Evolutionary conservation across 139 green algal species (phyloP).

Genomic region (Choricystis sp.): DNA sequence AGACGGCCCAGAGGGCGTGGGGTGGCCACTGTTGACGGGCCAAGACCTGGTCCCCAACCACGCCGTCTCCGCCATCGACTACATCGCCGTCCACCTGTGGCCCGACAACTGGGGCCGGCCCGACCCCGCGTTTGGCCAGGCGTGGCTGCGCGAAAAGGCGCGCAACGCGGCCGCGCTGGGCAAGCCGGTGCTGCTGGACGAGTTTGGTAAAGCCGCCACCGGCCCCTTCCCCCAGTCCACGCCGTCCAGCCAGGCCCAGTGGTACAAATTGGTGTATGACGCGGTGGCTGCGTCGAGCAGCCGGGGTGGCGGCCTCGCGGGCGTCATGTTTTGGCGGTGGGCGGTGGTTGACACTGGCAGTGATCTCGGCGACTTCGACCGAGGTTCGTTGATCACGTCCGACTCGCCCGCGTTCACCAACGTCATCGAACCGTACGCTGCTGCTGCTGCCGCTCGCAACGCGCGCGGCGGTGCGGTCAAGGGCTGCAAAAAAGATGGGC

Average conservation of each 20-base stretch:
- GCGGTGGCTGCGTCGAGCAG: neutral
- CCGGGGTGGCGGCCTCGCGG: neutral
- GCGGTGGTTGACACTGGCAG: neutral
- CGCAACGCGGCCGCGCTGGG: constrained; percentile 3
- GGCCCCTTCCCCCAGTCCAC: neutral
- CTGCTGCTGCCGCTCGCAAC: no score
- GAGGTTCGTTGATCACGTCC: neutral
- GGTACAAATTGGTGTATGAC: neutral
- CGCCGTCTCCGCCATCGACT: constrained; percentile 18
- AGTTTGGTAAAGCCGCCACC: constrained; percentile 19
- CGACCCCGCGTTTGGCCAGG: constrained; percentile 9
- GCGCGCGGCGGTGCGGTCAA: no score
- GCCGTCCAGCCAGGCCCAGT: neutral
- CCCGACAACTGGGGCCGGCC: constrained; percentile 15
- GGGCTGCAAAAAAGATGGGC: no score
- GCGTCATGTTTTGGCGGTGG: neutral
- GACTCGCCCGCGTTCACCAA: neutral
- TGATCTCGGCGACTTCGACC: neutral
- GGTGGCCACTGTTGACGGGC: constrained; percentile 19
- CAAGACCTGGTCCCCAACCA: constrained; percentile 28
- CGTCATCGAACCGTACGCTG: neutral
- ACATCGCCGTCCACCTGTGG: constrained; percentile 20
- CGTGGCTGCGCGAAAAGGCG: constrained; percentile 21
- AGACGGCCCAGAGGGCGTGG: neutral
- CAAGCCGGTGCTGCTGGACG: constrained; percentile 27